Evolutionary conservation across 805 yeast genomes (phyloP).

Genomic region (Saturnispora sekii): DNA sequence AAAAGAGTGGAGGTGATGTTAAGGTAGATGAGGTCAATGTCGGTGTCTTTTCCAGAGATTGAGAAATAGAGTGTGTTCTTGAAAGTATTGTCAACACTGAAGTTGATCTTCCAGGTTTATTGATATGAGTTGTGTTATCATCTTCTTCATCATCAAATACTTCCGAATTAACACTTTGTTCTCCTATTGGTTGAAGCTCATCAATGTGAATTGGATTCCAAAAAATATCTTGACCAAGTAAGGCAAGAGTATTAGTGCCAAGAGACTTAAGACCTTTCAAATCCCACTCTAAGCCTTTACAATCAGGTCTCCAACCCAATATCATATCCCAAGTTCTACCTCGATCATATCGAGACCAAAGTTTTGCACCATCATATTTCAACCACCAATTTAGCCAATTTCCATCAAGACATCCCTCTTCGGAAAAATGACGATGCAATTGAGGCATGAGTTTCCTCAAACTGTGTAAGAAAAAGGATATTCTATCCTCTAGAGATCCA

Average conservation of each 20-base stretch:
- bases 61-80: slow-evolving; percentile 15
- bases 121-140: not conserved
- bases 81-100: slow-evolving; percentile 23
- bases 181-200: slow-evolving; percentile 4
- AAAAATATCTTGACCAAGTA: slow-evolving; percentile 51
- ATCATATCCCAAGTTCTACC: slow-evolving; percentile 86
- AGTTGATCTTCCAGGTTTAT: slow-evolving; percentile 20
- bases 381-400: slow-evolving; percentile 96
- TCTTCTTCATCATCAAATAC: slow-evolving; percentile 7
- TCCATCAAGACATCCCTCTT: slow-evolving; percentile 70
- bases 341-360: slow-evolving; percentile 70
- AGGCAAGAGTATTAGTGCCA: slow-evolving; percentile 16
- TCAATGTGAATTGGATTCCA: slow-evolving; percentile 39
- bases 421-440: slow-evolving; percentile 62
- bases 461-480: slow-evolving; percentile 56
- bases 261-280: slow-evolving; percentile 16
- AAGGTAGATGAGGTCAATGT: slow-evolving; percentile 18
- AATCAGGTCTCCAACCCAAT: slow-evolving; percentile 60
- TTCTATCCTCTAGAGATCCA: slow-evolving; percentile 56
- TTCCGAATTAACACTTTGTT: not conserved
- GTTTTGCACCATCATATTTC: slow-evolving; percentile 81
- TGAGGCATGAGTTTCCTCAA: slow-evolving; percentile 64
- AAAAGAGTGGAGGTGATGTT: slow-evolving; percentile 10
- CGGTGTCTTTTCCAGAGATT: slow-evolving; percentile 22
- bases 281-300: slow-evolving; percentile 18